Conservation (phyloP, 2,329 filamentous ascomycete genomes). For the Penicillium sp. region DNA sequence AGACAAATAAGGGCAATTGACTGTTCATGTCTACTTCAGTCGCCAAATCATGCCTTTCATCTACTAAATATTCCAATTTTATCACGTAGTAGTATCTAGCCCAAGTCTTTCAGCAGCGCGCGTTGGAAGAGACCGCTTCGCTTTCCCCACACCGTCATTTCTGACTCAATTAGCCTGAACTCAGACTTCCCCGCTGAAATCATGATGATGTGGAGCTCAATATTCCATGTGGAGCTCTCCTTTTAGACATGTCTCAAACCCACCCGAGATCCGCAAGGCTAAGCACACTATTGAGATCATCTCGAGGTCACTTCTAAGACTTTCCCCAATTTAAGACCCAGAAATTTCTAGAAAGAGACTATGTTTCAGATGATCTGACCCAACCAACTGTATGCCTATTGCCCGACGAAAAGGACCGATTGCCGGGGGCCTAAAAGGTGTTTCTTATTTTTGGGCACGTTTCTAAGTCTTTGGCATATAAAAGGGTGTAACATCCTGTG, state of each 20-base stretch:
- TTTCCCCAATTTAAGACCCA: background rate
- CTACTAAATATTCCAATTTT: no score
- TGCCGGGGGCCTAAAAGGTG: background rate
- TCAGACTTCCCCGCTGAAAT: background rate
- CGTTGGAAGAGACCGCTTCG: background rate
- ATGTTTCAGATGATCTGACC: constrained; percentile 11
- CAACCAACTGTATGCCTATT: background rate
- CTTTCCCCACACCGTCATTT: background rate
- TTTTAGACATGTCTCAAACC: background rate
- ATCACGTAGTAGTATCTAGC: no score
- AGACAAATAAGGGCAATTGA: background rate
- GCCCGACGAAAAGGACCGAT: background rate
- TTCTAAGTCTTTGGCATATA: background rate
- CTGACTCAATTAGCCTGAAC: background rate
- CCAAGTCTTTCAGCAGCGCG: no score
- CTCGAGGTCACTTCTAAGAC: background rate
- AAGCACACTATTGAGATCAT: background rate
- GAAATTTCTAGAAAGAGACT: constrained; percentile 1
- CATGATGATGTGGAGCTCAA: background rate
- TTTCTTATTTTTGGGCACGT: background rate
- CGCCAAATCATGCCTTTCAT: no score
- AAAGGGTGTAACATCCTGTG: background rate
- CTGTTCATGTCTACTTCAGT: background rate
- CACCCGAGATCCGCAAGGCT: background rate
- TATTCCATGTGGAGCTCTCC: background rate